Conservation (phyloP, 225 moss, liverwort and hornwort genomes). For the Marchantia polymorpha region DNA sequence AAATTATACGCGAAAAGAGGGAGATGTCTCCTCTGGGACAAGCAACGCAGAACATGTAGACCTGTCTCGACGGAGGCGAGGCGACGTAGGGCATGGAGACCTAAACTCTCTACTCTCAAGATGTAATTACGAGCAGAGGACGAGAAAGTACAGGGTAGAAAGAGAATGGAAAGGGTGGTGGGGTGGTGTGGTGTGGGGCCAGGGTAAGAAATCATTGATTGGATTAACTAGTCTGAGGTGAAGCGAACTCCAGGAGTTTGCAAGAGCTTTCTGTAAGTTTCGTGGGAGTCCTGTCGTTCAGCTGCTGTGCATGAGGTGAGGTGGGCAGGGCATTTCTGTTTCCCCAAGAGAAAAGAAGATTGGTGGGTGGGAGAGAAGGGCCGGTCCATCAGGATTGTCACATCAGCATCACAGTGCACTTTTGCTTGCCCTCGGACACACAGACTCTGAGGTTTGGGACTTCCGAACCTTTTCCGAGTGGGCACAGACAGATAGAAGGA, state of each 20-base stretch:
- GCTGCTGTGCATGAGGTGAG: constrained; percentile 12
- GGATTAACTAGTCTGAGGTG: neutral
- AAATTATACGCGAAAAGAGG: too few species aligned
- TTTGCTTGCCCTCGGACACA: neutral
- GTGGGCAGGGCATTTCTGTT: neutral
- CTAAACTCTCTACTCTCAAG: too few species aligned
- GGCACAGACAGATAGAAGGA: neutral
- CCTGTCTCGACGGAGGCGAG: too few species aligned
- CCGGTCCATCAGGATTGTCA: constrained; percentile 16
- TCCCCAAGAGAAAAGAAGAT: neutral
- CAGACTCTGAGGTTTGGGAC: neutral
- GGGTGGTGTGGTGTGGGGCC: neutral
- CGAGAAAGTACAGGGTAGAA: too few species aligned
- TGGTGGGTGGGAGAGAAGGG: neutral
- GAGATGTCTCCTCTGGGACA: too few species aligned
- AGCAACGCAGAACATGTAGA: too few species aligned
- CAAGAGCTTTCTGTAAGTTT: neutral
- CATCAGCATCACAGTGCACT: constrained; percentile 12
- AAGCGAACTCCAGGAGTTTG: neutral
- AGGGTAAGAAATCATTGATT: neutral
- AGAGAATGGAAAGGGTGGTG: neutral
- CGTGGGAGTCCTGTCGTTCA: neutral
- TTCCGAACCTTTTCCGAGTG: neutral
- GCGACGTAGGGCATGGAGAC: too few species aligned
- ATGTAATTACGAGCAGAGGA: too few species aligned